Base-by-base conservation (phyloP, 345 rosid genomes). In the Murraya paniculata region DNA sequence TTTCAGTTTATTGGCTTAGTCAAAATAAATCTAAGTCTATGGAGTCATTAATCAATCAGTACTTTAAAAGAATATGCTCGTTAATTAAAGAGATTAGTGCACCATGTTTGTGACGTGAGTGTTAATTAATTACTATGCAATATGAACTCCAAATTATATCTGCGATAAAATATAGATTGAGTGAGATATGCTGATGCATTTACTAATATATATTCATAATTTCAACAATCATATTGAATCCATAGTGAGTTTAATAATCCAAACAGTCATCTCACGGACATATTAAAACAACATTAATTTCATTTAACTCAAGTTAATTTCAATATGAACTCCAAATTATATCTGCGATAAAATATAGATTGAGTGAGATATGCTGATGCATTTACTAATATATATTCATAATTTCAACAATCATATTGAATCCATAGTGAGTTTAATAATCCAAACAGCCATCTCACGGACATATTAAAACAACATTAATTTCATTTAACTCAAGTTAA, bases 401-500 rank as follows among this genome's bases (percentile, higher is more conserved):
- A 68, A 60, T 79, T 74, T 74, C 22, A 81, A 82, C 72, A 81
- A 64, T 81, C 80, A 81, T 79, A 68, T 74, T 78, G 74, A 76
- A 81, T 41, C 80, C 83, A 79, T 76, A 80, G 78, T 79, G 68
- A 77, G 68, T 80, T 85, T 78, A 75, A 62, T 84, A 84, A 80
- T 69, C 72, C 70, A 78, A 39, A 78, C 61, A 68, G 73, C 64
- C 78, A 53, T 76, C 56, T 41, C 55, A 71, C 67, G 59, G 24
- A 77, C 36, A 5, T 68, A n/a, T n/a, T n/a, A n/a, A 82, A 59
- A 62, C 21, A 62, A 35, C 33, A 19, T 65, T 45, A 45, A 45
- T 64, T 77, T 22, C 72, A 70, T 48, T 39, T 60, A 64, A 69
- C 48, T 48, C 72, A 75, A 84, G 39, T 31, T 41, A 45, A 45